Percentiles rank a stretch among this genome's conserved stretches.
phyloP scores from a whole-genome alignment of 768 basidiomycete genomes.

The Hirschioporus abietinus region DNA sequence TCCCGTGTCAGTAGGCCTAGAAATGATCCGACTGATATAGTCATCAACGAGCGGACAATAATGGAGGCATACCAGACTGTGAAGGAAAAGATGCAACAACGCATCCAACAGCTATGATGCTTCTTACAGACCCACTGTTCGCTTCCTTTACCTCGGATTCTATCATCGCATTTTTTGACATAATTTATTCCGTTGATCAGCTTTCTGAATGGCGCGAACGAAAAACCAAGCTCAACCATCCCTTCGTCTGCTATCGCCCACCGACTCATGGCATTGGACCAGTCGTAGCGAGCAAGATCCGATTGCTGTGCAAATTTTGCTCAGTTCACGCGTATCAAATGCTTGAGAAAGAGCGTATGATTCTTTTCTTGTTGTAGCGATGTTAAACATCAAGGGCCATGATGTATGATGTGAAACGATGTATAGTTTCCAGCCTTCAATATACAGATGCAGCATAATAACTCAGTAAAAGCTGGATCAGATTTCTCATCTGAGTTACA shows the following conservation, averaged over 20 bases:
- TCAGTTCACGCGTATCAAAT: background rate
- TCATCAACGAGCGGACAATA: slow-evolving; percentile 97
- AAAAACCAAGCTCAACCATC: too few relatives aligned
- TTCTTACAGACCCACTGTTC: slow-evolving; percentile 17
- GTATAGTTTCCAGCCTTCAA: background rate
- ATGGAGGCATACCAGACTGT: slow-evolving; percentile 90
- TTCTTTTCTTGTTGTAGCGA: background rate
- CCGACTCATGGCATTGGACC: background rate
- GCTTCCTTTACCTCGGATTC: slow-evolving; percentile 2
- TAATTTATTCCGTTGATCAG: background rate
- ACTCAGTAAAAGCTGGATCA: too few relatives aligned
- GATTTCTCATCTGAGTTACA: too few relatives aligned
- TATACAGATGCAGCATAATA: too few relatives aligned
- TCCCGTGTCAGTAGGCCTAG: slow-evolving; percentile 89
- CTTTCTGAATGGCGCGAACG: too few relatives aligned
- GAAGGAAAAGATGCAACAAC: slow-evolving; percentile 77
- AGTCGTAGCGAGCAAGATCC: background rate
- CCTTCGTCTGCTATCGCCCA: background rate
- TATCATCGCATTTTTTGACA: background rate
- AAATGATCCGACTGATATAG: slow-evolving; percentile 92
- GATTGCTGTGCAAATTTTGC: background rate
- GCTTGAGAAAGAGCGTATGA: background rate
- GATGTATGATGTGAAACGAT: background rate
- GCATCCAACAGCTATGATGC: slow-evolving; percentile 64
- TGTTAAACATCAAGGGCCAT: background rate